A percentile compares a stretch with the other conserved stretches of the same genome.
phyloP scores from a whole-genome alignment of 768 basidiomycete genomes.

The Leucocoprinus birnbaumii region DNA sequence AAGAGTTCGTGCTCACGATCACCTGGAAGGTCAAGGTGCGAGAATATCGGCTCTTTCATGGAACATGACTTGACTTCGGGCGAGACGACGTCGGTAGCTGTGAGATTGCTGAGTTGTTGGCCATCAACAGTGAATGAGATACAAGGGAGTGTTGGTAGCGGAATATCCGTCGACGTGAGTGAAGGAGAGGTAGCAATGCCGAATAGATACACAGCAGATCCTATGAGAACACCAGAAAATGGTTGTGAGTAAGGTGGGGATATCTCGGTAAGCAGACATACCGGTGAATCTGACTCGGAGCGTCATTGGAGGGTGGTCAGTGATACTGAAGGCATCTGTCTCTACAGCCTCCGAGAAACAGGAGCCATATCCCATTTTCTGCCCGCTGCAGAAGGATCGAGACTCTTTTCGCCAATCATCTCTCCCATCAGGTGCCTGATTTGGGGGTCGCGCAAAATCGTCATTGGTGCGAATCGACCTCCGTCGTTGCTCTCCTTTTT shows the following conservation, averaged over 20 bases:
- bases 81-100: conserved; percentile 14
- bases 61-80: conserved; percentile 26
- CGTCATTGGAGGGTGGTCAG: conserved; percentile 20
- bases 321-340: too few species aligned
- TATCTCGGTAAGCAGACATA: conserved; percentile 16
- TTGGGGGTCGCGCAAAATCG: background rate
- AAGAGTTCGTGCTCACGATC: conserved; percentile 36
- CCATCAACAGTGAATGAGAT: conserved; percentile 43
- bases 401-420: background rate
- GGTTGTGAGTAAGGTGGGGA: background rate
- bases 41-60: conserved; percentile 35
- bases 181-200: conserved; percentile 31
- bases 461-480: too few species aligned
- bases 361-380: too few species aligned
- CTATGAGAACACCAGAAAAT: conserved; percentile 22
- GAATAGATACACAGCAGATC: conserved; percentile 46
- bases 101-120: conserved; percentile 22
- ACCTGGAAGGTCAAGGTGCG: conserved; percentile 29
- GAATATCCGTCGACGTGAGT: too few species aligned
- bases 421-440: background rate
- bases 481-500: too few species aligned
- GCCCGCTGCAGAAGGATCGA: background rate
- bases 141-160: conserved; percentile 21
- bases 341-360: too few species aligned
- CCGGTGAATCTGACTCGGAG: conserved; percentile 43